Evolutionary conservation across 176 grass and related monocot genomes (phyloP).

Genomic region (Zoysia pacifica): DNA sequence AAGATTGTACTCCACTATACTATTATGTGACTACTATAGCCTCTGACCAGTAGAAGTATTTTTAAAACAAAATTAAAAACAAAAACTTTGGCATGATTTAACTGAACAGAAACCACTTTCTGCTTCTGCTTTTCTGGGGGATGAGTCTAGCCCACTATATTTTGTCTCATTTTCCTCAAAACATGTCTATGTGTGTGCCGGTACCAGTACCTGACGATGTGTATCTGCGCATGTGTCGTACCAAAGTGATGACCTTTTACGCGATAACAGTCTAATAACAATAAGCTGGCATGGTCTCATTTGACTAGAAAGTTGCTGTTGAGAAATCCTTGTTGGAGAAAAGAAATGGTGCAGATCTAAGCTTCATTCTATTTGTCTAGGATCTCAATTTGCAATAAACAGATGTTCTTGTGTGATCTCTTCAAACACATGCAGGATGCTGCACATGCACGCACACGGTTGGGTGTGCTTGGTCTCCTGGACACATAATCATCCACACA

Average conservation of each 20-base stretch:
- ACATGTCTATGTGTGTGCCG: conserved; percentile 38
- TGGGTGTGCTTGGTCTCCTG: not conserved
- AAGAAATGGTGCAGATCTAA: conserved; percentile 51
- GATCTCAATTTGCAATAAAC: conserved; percentile 40
- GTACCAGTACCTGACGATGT: conserved; percentile 22
- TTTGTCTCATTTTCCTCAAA: conserved; percentile 55
- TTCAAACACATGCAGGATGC: conserved; percentile 21
- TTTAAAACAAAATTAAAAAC: not conserved
- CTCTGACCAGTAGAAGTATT: conserved; percentile 29
- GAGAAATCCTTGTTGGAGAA: conserved; percentile 35
- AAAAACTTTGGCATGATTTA: conserved; percentile 41
- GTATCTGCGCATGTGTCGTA: conserved; percentile 31
- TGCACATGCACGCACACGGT: conserved; percentile 41
- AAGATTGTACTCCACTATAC: not conserved
- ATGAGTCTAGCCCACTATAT: conserved; percentile 47
- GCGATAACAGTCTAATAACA: conserved; percentile 39
- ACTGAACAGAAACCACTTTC: conserved; percentile 47
- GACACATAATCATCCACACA: conserved; percentile 35
- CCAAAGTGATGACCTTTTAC: conserved; percentile 35
- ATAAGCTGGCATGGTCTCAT: conserved; percentile 35
- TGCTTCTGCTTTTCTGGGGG: conserved; percentile 48
- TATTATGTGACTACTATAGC: not conserved
- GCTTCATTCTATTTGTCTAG: conserved; percentile 63
- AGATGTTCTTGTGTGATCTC: conserved; percentile 39
- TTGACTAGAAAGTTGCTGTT: conserved; percentile 50